Evolutionary conservation across 768 basidiomycete genomes (phyloP).

Genomic region (Lactarius indigo): DNA sequence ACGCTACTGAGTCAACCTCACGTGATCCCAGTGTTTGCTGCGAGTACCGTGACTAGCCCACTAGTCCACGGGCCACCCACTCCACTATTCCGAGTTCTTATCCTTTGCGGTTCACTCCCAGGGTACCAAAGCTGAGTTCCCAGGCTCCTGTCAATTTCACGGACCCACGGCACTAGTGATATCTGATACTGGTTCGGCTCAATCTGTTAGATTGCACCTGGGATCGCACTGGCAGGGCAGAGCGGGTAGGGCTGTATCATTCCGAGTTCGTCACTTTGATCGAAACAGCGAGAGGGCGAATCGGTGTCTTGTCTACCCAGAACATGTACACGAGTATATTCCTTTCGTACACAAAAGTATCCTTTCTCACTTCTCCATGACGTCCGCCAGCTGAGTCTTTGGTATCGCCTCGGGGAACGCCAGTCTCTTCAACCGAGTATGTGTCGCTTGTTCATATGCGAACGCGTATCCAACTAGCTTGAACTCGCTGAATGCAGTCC

Average conservation of each 20-base stretch:
- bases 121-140: too few species aligned
- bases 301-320: not conserved
- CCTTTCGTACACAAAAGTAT: not conserved
- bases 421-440: slow-evolving; percentile 26
- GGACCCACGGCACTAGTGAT: too few species aligned
- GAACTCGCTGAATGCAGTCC: slow-evolving; percentile 30
- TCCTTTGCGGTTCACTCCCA: too few species aligned
- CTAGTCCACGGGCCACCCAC: too few species aligned
- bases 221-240: too few species aligned
- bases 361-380: slow-evolving; percentile 17
- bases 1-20: too few species aligned
- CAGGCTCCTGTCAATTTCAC: too few species aligned
- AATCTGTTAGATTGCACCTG: too few species aligned
- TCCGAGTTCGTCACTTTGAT: not conserved
- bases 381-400: slow-evolving; percentile 28
- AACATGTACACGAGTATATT: not conserved
- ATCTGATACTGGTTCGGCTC: too few species aligned
- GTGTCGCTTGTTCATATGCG: slow-evolving; percentile 33
- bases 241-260: not conserved
- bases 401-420: slow-evolving; percentile 28
- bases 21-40: too few species aligned
- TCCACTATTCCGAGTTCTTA: too few species aligned
- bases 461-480: slow-evolving; percentile 29
- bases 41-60: too few species aligned
- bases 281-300: not conserved